Conservation (phyloP, 169 alveolate species). For the Neospora caninum region DNA sequence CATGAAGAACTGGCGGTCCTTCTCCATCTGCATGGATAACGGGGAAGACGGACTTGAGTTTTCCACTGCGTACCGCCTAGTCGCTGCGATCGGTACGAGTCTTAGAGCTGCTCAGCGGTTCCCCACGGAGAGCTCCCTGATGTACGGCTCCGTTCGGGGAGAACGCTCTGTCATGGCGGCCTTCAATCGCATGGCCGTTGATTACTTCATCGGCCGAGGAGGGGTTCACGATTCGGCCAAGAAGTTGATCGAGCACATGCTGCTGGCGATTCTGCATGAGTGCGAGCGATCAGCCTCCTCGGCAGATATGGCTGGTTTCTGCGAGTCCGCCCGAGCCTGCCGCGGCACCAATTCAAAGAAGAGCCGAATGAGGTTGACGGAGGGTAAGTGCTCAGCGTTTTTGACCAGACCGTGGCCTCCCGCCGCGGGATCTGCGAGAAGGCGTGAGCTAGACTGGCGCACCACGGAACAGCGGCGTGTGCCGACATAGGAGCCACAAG, state of each 20-base stretch:
- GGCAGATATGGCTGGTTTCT: not conserved
- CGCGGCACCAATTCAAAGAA: not conserved
- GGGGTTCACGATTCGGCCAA: not conserved
- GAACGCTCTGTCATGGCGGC: not conserved
- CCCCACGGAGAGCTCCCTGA: not conserved
- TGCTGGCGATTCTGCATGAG: not conserved
- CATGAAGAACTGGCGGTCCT: not conserved
- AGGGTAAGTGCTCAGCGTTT: not conserved
- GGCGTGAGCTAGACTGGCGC: too few species aligned
- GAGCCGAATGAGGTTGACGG: not conserved
- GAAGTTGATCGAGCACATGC: not conserved
- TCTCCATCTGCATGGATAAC: conserved; percentile 29
- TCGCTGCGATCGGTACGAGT: not conserved
- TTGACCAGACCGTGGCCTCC: not conserved
- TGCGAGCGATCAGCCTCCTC: not conserved
- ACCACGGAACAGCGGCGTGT: too few species aligned
- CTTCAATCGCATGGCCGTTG: conserved; percentile 24
- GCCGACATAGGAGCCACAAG: too few species aligned
- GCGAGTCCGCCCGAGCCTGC: conserved; percentile 14
- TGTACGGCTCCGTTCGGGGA: conserved; percentile 11
- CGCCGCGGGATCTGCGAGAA: too few species aligned
- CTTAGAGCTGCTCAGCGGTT: conserved; percentile 3
- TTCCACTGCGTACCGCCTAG: conserved; percentile 3
- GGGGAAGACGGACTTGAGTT: conserved; percentile 2
- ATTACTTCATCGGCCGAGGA: not conserved